phyloP scores from a whole-genome alignment of 192 early-diverging fungal species.

The Blastocladiella britannica region DNA sequence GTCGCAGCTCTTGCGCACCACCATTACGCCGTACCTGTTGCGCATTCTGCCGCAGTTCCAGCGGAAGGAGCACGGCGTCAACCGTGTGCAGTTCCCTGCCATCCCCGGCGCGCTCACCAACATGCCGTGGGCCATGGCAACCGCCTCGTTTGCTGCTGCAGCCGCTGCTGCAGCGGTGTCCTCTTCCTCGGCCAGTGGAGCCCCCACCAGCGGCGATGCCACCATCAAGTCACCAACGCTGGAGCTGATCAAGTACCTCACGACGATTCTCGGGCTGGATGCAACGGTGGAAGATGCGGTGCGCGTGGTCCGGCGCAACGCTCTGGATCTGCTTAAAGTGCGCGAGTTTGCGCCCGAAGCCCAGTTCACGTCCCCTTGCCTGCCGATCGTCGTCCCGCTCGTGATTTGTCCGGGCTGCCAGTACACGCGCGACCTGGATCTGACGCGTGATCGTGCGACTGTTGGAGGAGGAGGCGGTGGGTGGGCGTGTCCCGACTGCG shows the following conservation, averaged over 20 bases:
- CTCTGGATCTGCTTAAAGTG: conserved; percentile 43
- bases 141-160: conserved; percentile 14
- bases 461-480: conserved; percentile 6
- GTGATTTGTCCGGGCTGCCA: conserved; percentile 80
- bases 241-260: conserved; percentile 61
- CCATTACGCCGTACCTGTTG: conserved; percentile 41
- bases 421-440: conserved; percentile 66
- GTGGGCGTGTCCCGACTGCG: conserved; percentile 64
- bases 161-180: too few relatives aligned
- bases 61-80: conserved; percentile 3
- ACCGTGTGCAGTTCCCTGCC: neutral
- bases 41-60: conserved; percentile 36
- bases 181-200: too few relatives aligned
- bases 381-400: conserved; percentile 48
- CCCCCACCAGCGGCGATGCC: too few relatives aligned
- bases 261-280: conserved; percentile 61
- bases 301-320: conserved; percentile 56
- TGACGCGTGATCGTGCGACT: conserved; percentile 55
- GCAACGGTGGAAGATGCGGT: conserved; percentile 49
- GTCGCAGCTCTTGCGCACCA: conserved; percentile 2
- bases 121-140: neutral
- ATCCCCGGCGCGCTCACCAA: neutral
- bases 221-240: conserved; percentile 45
- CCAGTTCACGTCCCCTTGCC: conserved; percentile 63
- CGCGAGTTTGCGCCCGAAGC: conserved; percentile 69